A percentile compares a stretch with the other conserved stretches of the same genome.
Evolutionary conservation across 2,329 filamentous ascomycete species (phyloP).

Genomic region (Calonectria naviculata): DNA sequence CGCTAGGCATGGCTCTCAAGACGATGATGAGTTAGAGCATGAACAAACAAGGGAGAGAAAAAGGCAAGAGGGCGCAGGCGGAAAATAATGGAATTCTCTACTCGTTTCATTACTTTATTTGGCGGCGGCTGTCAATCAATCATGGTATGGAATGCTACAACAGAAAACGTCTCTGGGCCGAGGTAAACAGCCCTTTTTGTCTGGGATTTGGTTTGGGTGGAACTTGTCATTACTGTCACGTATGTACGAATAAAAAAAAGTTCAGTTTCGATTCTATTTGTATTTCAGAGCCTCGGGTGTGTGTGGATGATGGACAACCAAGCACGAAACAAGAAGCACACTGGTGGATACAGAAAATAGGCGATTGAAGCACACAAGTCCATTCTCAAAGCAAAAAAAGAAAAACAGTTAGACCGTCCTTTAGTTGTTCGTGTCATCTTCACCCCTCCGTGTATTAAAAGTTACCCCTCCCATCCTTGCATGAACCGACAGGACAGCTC

Average conservation of each 20-base stretch:
- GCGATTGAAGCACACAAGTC: no score
- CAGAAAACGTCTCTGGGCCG: neutral
- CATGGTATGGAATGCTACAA: neutral
- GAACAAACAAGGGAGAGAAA: neutral
- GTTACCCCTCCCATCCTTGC: no score
- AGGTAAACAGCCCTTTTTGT: neutral
- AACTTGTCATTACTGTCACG: slow-evolving; percentile 8
- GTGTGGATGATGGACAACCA: no score
- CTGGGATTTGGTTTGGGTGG: neutral
- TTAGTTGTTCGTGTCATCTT: no score
- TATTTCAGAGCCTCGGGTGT: no score
- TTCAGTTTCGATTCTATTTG: neutral
- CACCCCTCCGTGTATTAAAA: no score
- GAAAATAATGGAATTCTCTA: neutral
- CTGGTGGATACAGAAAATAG: no score
- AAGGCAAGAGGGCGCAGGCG: neutral
- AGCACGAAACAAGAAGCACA: no score
- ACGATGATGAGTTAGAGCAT: slow-evolving; percentile 33
- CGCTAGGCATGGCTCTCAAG: slow-evolving; percentile 40
- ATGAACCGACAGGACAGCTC: no score
- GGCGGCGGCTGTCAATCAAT: neutral
- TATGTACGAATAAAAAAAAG: neutral
- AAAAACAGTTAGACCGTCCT: no score
- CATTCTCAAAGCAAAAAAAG: no score
- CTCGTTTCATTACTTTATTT: neutral